These are phyloP conservation scores for Dunaliella primolecta DNA, from an alignment of 139 green algal genomes.

Conservation along the genomic window DNA sequence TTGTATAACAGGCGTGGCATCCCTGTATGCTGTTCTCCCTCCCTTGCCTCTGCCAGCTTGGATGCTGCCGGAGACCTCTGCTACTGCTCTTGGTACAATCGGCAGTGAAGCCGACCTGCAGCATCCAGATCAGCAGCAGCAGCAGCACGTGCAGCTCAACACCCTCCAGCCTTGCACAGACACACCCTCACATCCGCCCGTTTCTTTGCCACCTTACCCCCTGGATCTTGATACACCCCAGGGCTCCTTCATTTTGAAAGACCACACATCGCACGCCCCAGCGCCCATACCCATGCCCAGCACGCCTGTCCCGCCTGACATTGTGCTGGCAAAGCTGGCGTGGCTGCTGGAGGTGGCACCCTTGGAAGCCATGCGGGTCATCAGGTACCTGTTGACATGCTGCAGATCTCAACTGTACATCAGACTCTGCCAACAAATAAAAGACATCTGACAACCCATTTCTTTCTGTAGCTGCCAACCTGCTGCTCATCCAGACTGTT, in stretches of 20 bases:
- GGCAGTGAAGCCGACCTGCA: too few species aligned
- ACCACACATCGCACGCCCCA: slow-evolving; percentile 7
- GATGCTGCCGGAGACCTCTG: background rate
- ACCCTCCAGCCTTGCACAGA: too few species aligned
- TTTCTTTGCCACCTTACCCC: too few species aligned
- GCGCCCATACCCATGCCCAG: background rate
- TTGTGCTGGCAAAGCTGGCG: slow-evolving; percentile 23
- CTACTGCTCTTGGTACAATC: background rate
- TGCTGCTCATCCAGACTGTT: too few species aligned
- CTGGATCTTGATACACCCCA: too few species aligned
- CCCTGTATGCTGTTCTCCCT: background rate
- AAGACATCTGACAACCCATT: too few species aligned
- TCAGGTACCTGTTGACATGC: background rate
- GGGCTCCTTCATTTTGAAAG: too few species aligned
- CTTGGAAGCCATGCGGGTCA: slow-evolving; percentile 20
- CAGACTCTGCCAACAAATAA: too few species aligned
- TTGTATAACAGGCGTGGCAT: background rate
- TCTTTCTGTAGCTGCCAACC: too few species aligned
- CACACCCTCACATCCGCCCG: too few species aligned
- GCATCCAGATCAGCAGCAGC: too few species aligned
- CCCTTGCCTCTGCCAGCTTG: background rate
- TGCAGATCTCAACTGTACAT: background rate
- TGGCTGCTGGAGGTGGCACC: slow-evolving; percentile 26
- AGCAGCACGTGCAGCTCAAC: too few species aligned
- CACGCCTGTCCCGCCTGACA: background rate